A percentile compares a stretch with the other conserved stretches of the same genome.
These are phyloP conservation scores for Tieghemiomyces parasiticus DNA, from an alignment of 192 early-diverging fungal species.

Conservation along the genomic window DNA sequence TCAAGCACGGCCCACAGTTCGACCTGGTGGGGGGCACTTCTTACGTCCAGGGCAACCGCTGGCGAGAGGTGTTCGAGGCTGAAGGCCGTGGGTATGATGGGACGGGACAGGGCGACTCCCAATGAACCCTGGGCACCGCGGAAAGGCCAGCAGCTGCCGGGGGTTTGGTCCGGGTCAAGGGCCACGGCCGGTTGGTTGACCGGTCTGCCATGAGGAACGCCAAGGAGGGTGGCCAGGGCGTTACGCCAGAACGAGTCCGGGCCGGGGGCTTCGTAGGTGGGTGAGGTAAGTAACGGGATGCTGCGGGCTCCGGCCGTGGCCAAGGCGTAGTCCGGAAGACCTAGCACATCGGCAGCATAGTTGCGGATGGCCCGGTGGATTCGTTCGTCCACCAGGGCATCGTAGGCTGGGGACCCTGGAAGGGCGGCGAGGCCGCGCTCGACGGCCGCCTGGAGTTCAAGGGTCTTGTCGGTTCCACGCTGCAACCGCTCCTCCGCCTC, in stretches of 20 bases:
- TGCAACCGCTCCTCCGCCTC: not conserved
- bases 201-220: not conserved
- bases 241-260: constrained; percentile 11
- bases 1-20: constrained; percentile 36
- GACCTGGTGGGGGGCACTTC: constrained; percentile 43
- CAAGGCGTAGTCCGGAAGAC: constrained; percentile 53
- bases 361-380: not conserved
- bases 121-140: constrained; percentile 39
- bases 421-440: not conserved
- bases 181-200: constrained; percentile 15
- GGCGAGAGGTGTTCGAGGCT: constrained; percentile 53
- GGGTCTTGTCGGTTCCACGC: not conserved
- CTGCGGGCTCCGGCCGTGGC: constrained; percentile 44
- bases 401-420: not conserved
- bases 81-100: constrained; percentile 39
- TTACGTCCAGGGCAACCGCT: constrained; percentile 35
- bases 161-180: constrained; percentile 29
- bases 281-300: constrained; percentile 41
- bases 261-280: constrained; percentile 28
- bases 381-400: not conserved
- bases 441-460: not conserved
- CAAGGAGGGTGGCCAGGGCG: constrained; percentile 16
- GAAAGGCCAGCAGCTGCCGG: constrained; percentile 69
- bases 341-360: constrained; percentile 14
- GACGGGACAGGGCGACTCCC: constrained; percentile 38